Evolutionary conservation across 192 early-diverging fungal species (phyloP).

Genomic region (Pilaira anomala): DNA sequence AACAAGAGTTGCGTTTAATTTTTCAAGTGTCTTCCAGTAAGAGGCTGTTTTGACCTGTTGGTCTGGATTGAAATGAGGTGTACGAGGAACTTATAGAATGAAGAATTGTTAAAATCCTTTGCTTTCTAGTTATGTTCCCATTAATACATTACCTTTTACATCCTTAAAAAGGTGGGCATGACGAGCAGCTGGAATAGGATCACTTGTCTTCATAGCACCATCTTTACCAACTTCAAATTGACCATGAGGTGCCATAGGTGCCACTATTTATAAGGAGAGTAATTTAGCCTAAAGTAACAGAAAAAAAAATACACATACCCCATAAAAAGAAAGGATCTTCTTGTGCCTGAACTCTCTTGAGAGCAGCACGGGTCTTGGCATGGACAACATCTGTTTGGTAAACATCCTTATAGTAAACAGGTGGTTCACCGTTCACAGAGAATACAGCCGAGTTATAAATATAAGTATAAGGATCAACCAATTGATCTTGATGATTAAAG

Average conservation of each 20-base stretch:
- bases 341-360: conserved; percentile 40
- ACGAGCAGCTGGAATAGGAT: conserved; percentile 56
- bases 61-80: conserved; percentile 55
- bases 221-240: conserved; percentile 37
- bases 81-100: conserved; percentile 42
- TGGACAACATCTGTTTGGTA: conserved; percentile 58
- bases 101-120: background rate
- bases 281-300: background rate
- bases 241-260: conserved; percentile 62
- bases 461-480: conserved; percentile 59
- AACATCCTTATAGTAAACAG: conserved; percentile 42
- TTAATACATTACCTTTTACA: conserved; percentile 32
- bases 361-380: conserved; percentile 45
- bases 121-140: background rate
- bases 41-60: conserved; percentile 47
- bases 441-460: conserved; percentile 56
- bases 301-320: conserved; percentile 17
- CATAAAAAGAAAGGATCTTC: conserved; percentile 42
- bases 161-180: conserved; percentile 54
- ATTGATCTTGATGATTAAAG: conserved; percentile 35
- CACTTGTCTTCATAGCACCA: conserved; percentile 35
- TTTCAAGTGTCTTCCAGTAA: conserved; percentile 47
- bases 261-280: conserved; percentile 48
- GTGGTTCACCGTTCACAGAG: conserved; percentile 51
- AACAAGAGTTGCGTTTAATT: conserved; percentile 36